Base-by-base conservation (phyloP, 495 filamentous ascomycete species). In the Hypoxylon perforatum region DNA sequence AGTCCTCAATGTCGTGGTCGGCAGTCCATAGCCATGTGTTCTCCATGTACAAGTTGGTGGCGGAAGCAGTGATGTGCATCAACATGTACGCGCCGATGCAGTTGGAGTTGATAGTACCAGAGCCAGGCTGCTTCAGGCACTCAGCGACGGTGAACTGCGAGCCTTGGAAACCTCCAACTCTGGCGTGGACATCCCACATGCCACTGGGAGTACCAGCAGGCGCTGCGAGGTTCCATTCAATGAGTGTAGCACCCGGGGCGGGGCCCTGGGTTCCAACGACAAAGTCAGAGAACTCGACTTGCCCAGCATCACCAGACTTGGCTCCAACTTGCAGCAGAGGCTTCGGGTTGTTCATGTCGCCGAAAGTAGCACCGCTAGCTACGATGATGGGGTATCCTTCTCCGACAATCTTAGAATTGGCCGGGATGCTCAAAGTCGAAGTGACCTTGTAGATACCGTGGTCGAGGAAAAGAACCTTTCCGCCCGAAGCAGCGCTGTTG, bases 21-120 rank as follows among this genome's bases (percentile, higher is more conserved):
- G 94, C 88, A 17, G 92, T 90, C 93, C 94, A 97, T 69, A 92
- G 85, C 94, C 94, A 97, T 47, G 86, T 87, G 78, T 97, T 97
- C 80, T 97, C 94, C 63, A 96, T 80, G 70, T 96, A 95, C 35
- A 91, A 78, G 36, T 76, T 76, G 41, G 84, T 85, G 1, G 86
- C 92, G 22, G 82, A 74, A 38, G 83, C 71, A 5, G 92, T 94
- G 21, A 97, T 79, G 69, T 96, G 92, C 64, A 97, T 81, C 10
- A 92, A 82, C 82, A 96, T 86, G 81, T 92, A 94, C 5, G 93
- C 88, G 14, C 87, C 91, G 71, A 86, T 84, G 71, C 90, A 93
- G 0, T 71, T 81, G 52, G 67, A 33, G 50, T 88, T 80, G 4
- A 81, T 84, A 30, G 79, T 77, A 41, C 77, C 71, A 33, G 82